phyloP scores from a whole-genome alignment of 345 rosid species.

The Euphorbia pulcherrima region DNA sequence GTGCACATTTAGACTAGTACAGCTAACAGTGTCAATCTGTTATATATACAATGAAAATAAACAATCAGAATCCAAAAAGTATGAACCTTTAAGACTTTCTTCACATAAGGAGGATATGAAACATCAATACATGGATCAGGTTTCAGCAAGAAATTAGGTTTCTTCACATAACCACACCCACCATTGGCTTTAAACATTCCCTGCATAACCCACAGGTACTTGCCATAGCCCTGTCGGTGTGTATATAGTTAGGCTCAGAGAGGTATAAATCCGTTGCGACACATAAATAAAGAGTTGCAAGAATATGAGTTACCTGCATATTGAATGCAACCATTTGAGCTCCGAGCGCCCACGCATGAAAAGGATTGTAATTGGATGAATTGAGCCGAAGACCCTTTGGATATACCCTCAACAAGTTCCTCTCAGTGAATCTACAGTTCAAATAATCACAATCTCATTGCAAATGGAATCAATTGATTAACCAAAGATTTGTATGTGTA shows the following conservation, averaged over 20 bases:
- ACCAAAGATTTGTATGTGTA: not conserved
- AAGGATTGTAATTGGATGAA: slow-evolving; percentile 63
- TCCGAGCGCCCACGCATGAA: slow-evolving; percentile 36
- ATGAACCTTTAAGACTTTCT: slow-evolving; percentile 18
- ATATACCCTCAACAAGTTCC: slow-evolving; percentile 50
- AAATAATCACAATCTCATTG: too few species aligned
- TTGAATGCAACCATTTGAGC: slow-evolving; percentile 36
- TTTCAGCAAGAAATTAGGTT: slow-evolving; percentile 25
- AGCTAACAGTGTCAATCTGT: too few species aligned
- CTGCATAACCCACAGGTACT: slow-evolving; percentile 31
- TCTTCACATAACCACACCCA: slow-evolving; percentile 31
- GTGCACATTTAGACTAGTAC: too few species aligned
- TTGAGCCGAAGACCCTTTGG: slow-evolving; percentile 55
- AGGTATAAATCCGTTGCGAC: too few species aligned
- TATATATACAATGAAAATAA: not conserved
- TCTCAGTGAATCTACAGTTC: slow-evolving; percentile 36
- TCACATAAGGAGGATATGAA: slow-evolving; percentile 16
- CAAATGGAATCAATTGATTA: not conserved
- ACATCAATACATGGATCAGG: slow-evolving; percentile 7
- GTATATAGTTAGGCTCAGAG: too few species aligned
- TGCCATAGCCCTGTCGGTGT: slow-evolving; percentile 28
- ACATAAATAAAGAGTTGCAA: not conserved
- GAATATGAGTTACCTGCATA: slow-evolving; percentile 29
- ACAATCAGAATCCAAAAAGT: not conserved
- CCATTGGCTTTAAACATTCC: slow-evolving; percentile 35